Conservation (phyloP, 2,329 filamentous ascomycete genomes). For the Colletotrichum coccodes region DNA sequence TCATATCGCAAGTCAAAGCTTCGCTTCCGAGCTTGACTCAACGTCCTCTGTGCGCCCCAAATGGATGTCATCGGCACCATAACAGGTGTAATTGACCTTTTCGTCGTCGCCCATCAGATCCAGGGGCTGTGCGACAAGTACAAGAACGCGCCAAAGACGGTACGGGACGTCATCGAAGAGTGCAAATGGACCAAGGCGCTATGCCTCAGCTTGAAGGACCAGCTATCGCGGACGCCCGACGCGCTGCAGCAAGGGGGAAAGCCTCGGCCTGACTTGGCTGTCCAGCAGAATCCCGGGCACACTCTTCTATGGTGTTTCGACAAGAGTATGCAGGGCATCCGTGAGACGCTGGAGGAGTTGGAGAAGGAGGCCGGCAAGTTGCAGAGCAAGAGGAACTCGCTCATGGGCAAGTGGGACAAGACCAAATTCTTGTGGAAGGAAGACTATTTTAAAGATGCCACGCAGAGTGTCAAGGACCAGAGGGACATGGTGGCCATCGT, state of each 20-base stretch:
- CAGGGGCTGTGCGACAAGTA: constrained; percentile 10
- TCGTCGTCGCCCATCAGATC: neutral
- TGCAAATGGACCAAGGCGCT: constrained; percentile 4
- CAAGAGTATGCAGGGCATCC: neutral
- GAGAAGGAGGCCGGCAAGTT: constrained; percentile 1
- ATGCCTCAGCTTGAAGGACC: neutral
- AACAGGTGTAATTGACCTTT: constrained; percentile 12
- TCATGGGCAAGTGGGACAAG: constrained; percentile 21
- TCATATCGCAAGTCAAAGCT: neutral
- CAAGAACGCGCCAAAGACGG: constrained; percentile 7
- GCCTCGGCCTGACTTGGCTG: too few relatives aligned
- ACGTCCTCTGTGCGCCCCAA: neutral
- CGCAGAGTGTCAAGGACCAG: constrained; percentile 3
- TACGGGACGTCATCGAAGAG: neutral
- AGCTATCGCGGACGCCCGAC: neutral
- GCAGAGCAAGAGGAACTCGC: neutral
- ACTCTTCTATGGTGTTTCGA: neutral
- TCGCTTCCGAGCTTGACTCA: neutral
- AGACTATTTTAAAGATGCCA: constrained; percentile 1
- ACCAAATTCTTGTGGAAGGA: constrained; percentile 14
- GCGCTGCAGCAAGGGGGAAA: neutral
- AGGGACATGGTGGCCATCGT: neutral
- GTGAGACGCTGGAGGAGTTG: neutral
- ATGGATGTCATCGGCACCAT: constrained; percentile 17
- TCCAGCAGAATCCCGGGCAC: neutral